phyloP scores from a whole-genome alignment of 495 filamentous ascomycete genomes.

The Hyaloscypha finlandica region DNA sequence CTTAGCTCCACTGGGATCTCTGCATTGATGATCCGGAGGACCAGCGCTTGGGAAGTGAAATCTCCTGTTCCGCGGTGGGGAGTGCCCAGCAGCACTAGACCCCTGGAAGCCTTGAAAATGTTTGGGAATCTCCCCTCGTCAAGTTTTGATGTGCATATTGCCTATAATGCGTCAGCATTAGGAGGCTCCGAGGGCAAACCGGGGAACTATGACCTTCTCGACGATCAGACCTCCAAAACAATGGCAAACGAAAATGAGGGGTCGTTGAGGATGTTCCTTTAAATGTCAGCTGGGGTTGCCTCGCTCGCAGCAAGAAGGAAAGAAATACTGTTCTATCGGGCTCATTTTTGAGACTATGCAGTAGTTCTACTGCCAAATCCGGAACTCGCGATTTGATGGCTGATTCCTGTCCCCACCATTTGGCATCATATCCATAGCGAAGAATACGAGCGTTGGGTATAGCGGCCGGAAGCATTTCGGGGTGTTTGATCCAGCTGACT shows the following conservation, averaged over 20 bases:
- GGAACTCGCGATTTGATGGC: background rate
- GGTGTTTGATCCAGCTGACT: background rate
- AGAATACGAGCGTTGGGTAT: background rate
- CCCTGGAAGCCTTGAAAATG: background rate
- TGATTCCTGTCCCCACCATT: background rate
- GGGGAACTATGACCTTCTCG: constrained; percentile 20
- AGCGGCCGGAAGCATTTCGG: background rate
- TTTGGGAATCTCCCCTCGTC: background rate
- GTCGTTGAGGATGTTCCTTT: background rate
- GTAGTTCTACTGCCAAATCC: too few relatives aligned
- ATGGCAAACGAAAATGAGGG: constrained; percentile 4
- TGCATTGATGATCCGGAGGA: background rate
- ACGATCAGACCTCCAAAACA: constrained; percentile 11
- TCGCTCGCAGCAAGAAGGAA: too few relatives aligned
- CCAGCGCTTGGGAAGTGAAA: background rate
- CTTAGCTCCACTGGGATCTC: background rate
- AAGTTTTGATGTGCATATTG: too few relatives aligned
- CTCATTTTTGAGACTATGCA: too few relatives aligned
- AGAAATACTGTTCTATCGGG: too few relatives aligned
- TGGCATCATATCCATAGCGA: background rate
- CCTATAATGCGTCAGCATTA: too few relatives aligned
- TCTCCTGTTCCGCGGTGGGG: background rate
- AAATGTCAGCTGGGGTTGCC: too few relatives aligned
- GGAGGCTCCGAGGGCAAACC: too few relatives aligned
- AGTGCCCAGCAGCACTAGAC: background rate